Evolutionary conservation across 495 filamentous ascomycete genomes (phyloP), one percentile per base, ranked within the genome.

Genomic region (Penicillium diatomitis): DNA sequence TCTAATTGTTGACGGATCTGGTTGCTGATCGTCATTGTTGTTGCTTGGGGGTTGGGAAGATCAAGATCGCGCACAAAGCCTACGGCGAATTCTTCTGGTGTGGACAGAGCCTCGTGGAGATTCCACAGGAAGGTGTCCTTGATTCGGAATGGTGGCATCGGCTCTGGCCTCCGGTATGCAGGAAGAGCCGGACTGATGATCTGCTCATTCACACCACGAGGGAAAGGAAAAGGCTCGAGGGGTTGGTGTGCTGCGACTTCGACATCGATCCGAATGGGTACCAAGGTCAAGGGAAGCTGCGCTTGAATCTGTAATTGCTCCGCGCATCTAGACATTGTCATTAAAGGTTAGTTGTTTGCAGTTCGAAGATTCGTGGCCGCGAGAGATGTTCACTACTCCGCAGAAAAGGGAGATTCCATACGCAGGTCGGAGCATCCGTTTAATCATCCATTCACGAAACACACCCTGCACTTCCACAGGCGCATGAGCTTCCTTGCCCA

Each of bases 111-210:
- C 69, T 99, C 92, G 66, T 97, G 90, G 7, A 99, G 75, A 61
- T 99, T 99, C 92, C 92, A 99, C 28, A 97, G 67, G 60, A 99
- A 96, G 29, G 83, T 85, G 55, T 99, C 92, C 64, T 95, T 89
- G 33, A 99, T 74, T 41, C 91, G 77, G 63, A 85, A 95, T 3
- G 86, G 81, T 10, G 90, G 84, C 27, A 88, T 84, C 41, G 78
- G 69, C 37, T 96, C 90, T 31, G 83, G 85, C 28, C 73, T 70
- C 56, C 79, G 81, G 68, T 91, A 95, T n/a, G 82, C 80, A 4
- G 87, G 82, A 48, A 87, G 66, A 10, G 77, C 72, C 44, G 80
- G 73, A 55, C 83, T 82, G 49, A 87, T 77, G 31, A 66, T 68
- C 37, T 79, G 77, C 56, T 85, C 81, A 52, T 75, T 74, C 8